Base-by-base conservation (phyloP, 768 basidiomycete genomes). In the Tephrocybe sp. region DNA sequence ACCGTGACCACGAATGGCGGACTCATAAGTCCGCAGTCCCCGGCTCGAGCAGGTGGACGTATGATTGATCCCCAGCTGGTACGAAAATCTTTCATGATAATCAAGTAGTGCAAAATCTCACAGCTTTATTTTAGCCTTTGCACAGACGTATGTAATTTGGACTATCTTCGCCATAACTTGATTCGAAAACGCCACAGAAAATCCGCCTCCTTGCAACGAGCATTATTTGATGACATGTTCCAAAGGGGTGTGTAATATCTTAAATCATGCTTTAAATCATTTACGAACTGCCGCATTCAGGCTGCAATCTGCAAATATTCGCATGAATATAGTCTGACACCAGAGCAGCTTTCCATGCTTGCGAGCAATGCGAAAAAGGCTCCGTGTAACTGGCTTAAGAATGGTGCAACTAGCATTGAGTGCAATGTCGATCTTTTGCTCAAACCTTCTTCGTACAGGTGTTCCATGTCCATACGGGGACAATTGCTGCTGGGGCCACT, bases 201-300 rank as follows among this genome's bases (percentile, higher is more conserved):
- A 76, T 51, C 89, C 89, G 27, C 88, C 89, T 12, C 89, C 89
- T 15, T 91, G 89, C 72, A 91, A 91, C 58, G 88, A 91, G 67
- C 79, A 82, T 61, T 91, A 91, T 65, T 68, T 91, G 58, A 88
- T 90, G 84, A 75, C 75, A 34, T 91, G 89, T 69, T 86, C 85
- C 47, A 89, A 89, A 74, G 86, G 85, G 68, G 83, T 82, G 59
- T 55, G 76, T 63, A 18, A n/a, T 36, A 21, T 21, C 37, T 43
- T 57, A 36, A n/a, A 33, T 29, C 27, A 29, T 29, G 19, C 44
- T 52, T 42, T n/a, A 22, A 11, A 36, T 38, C 11, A 42, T 40
- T 21, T 21, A 21, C 37, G 16, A 48, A 27, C 23, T 47, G 42
- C 44, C 24, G 24, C 62, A 42, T 71, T 46, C 61, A 84, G 82